Percentiles rank a stretch among this genome's conserved stretches.
Conservation (phyloP, 2,329 filamentous ascomycete genomes). For the Talaromyces sp. region DNA sequence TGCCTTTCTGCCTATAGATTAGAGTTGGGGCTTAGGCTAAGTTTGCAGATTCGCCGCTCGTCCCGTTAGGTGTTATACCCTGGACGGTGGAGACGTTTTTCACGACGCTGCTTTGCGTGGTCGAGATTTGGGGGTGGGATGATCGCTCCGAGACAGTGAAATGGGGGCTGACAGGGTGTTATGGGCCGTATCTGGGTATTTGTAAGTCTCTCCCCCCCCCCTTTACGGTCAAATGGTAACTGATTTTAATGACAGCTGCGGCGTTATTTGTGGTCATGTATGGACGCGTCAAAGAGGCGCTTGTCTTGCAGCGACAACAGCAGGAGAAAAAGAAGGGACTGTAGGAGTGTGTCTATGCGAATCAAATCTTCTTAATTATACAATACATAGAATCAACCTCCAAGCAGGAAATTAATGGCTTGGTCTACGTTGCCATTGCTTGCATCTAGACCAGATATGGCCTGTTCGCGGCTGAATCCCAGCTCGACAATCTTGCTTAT, state of each 20-base stretch:
- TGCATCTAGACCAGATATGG: constrained; percentile 75
- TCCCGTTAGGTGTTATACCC: constrained; percentile 59
- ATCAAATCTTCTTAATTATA: constrained; percentile 1
- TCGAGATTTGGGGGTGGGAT: constrained; percentile 58
- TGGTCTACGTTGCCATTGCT: constrained; percentile 82
- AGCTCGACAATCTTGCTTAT: constrained; percentile 74
- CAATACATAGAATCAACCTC: constrained; percentile 13
- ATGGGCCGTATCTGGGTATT: constrained; percentile 56
- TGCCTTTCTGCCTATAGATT: background rate
- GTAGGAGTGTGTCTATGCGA: background rate
- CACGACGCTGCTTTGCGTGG: constrained; percentile 61
- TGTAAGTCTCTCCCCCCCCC: constrained; percentile 42
- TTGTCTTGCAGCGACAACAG: constrained; percentile 8
- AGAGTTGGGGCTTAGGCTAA: no score
- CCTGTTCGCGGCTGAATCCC: constrained; percentile 72
- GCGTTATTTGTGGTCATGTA: constrained; percentile 10
- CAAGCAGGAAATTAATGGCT: constrained; percentile 71
- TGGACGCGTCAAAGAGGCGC: constrained; percentile 11
- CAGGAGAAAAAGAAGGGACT: constrained; percentile 1
- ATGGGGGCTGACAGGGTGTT: constrained; percentile 50
- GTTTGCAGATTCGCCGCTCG: constrained; percentile 51
- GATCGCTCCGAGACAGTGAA: constrained; percentile 47
- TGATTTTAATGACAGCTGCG: constrained; percentile 17
- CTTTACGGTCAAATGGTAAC: background rate
- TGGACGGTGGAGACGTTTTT: constrained; percentile 59